Conservation (phyloP, 352 stramenopile species). For the Pythium sukuiense region DNA sequence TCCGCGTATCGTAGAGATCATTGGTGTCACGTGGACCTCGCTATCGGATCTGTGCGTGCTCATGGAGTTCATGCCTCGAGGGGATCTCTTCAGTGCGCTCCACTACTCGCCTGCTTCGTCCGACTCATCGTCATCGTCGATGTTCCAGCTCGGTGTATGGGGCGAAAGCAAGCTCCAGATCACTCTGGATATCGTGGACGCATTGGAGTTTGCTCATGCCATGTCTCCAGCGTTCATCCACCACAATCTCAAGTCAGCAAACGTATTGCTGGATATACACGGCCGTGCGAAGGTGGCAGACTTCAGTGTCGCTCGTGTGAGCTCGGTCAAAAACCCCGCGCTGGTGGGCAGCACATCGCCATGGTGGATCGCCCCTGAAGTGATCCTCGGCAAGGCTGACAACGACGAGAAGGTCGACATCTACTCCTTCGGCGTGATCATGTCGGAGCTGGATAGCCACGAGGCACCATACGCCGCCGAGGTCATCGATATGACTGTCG, state of each 20-base stretch:
- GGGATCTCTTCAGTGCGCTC: conserved; percentile 15
- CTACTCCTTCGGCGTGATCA: conserved; percentile 5
- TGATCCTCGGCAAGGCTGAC: not conserved
- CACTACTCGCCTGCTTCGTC: conserved; percentile 12
- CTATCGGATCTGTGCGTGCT: conserved; percentile 16
- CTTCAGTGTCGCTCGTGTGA: not conserved
- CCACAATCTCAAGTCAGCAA: conserved; percentile 17
- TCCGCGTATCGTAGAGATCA: conserved; percentile 11
- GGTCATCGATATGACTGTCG: conserved; percentile 9
- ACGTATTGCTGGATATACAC: conserved; percentile 12
- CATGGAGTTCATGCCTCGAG: conserved; percentile 20
- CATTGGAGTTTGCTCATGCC: conserved; percentile 11
- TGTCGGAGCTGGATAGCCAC: conserved; percentile 7
- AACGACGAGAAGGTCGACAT: conserved; percentile 23
- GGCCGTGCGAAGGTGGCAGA: conserved; percentile 13
- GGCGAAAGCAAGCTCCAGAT: conserved; percentile 23
- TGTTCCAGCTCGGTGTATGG: conserved; percentile 14
- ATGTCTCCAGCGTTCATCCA: conserved; percentile 11
- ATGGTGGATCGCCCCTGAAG: conserved; percentile 16
- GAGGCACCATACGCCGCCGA: conserved; percentile 2
- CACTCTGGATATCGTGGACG: conserved; percentile 11
- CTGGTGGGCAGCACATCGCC: not conserved
- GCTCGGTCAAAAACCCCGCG: not conserved
- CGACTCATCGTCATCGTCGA: conserved; percentile 4
- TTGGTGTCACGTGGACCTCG: conserved; percentile 17